These are phyloP conservation scores for Populus simonii DNA, from an alignment of 345 rosid genomes.

Conservation along the genomic window DNA sequence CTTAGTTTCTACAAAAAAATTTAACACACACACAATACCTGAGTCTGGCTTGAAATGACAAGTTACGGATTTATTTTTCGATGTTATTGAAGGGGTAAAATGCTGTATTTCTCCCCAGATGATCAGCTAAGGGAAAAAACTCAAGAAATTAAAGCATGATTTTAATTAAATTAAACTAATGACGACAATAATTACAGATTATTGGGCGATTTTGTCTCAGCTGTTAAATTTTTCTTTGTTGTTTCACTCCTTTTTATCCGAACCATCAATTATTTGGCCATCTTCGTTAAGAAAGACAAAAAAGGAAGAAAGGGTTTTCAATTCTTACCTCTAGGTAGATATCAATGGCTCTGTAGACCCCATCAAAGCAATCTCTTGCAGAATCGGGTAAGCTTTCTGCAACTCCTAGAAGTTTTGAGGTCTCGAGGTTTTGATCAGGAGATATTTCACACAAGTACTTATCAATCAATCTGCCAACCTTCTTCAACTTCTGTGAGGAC, in stretches of 20 bases:
- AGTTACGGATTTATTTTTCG: not conserved
- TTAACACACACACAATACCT: not conserved
- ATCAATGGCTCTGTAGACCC: conserved; percentile 75
- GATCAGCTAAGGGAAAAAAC: not conserved
- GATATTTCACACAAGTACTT: conserved; percentile 67
- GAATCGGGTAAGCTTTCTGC: conserved; percentile 72
- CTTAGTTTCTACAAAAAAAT: no score
- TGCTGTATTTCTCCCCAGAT: not conserved
- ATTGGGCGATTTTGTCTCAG: not conserved
- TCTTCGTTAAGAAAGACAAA: not conserved
- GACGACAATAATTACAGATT: not conserved
- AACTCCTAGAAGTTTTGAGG: conserved; percentile 61
- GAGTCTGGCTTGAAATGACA: not conserved
- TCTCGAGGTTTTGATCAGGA: conserved; percentile 65
- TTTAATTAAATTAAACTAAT: not conserved
- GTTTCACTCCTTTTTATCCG: not conserved
- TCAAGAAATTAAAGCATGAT: not conserved
- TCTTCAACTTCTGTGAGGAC: conserved; percentile 33
- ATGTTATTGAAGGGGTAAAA: not conserved
- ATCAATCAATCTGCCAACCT: conserved; percentile 54
- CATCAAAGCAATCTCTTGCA: conserved; percentile 73
- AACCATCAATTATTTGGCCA: not conserved
- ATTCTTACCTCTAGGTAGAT: conserved; percentile 65
- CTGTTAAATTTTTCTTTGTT: not conserved
- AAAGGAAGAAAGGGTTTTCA: not conserved